A percentile compares a stretch with the other conserved stretches of the same genome.
Evolutionary conservation across 2,329 filamentous ascomycete genomes (phyloP).

Genomic region (Penicillium sp.): DNA sequence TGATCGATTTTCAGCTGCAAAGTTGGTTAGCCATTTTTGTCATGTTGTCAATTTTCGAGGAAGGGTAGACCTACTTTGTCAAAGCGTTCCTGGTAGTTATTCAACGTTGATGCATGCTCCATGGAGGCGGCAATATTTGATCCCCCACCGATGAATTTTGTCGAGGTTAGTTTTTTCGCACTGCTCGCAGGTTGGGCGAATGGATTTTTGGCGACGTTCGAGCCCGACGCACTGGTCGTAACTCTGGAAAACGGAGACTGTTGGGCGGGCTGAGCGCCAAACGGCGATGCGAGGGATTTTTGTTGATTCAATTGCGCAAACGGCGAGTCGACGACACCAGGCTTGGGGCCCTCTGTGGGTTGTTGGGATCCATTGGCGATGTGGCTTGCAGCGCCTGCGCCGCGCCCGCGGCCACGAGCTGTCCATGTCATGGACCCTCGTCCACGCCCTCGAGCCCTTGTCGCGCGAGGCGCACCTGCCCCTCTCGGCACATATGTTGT

Average conservation of each 20-base stretch:
- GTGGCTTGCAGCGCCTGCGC: conserved; percentile 20
- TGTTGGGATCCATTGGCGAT: neutral
- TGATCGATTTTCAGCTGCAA: conserved; percentile 50
- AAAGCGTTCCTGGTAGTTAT: conserved; percentile 36
- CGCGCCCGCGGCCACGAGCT: conserved; percentile 16
- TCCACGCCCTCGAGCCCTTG: conserved; percentile 22
- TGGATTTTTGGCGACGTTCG: conserved; percentile 14
- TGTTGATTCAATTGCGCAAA: conserved; percentile 28
- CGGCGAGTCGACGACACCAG: conserved; percentile 18
- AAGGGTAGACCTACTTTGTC: conserved; percentile 31
- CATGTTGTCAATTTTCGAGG: neutral
- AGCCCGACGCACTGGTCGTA: conserved; percentile 14
- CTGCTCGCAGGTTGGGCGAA: neutral
- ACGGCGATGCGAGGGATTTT: conserved; percentile 13
- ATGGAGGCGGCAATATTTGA: conserved; percentile 13
- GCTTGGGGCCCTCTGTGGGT: neutral
- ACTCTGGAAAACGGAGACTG: conserved; percentile 23
- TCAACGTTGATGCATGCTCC: conserved; percentile 25
- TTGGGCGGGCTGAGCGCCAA: conserved; percentile 14
- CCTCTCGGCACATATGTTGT: conserved; percentile 20
- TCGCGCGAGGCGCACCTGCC: conserved; percentile 15
- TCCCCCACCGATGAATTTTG: conserved; percentile 8
- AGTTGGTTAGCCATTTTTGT: conserved; percentile 1
- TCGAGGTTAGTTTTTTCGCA: conserved; percentile 8
- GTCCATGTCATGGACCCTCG: conserved; percentile 16